A percentile compares a stretch with the other conserved stretches of the same genome.
Conservation (phyloP, 2,329 filamentous ascomycete species). For the Xylariales sp. region DNA sequence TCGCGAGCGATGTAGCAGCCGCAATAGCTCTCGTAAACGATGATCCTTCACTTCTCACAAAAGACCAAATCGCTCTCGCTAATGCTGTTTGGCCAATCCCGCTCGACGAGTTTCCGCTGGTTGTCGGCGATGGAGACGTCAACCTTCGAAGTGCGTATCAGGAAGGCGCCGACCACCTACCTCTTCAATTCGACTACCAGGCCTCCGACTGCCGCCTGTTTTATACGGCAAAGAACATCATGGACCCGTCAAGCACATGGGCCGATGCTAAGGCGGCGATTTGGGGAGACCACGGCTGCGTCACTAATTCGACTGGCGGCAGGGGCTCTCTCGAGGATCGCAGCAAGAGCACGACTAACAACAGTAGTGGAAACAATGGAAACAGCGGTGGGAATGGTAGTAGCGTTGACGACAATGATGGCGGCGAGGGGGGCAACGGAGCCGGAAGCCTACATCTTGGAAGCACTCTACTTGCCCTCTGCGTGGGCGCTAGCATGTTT, state of each 20-base stretch:
- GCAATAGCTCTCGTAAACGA: background rate
- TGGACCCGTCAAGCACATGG: slow-evolving; percentile 56
- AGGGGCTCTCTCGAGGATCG: slow-evolving; percentile 12
- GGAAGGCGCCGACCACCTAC: slow-evolving; percentile 20
- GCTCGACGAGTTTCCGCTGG: slow-evolving; percentile 1
- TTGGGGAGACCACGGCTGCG: slow-evolving; percentile 52
- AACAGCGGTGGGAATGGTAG: background rate
- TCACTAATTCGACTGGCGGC: slow-evolving; percentile 43
- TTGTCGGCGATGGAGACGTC: slow-evolving; percentile 11
- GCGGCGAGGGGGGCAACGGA: slow-evolving; percentile 6
- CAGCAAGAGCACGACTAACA: background rate
- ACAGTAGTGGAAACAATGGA: background rate
- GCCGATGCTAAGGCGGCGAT: slow-evolving; percentile 53
- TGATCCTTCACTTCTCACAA: slow-evolving; percentile 6
- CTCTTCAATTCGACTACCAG: slow-evolving; percentile 33
- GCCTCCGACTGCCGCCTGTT: slow-evolving; percentile 59
- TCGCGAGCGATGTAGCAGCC: slow-evolving; percentile 1
- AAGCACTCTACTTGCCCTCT: background rate
- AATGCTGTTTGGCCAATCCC: slow-evolving; percentile 1
- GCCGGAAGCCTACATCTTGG: slow-evolving; percentile 12
- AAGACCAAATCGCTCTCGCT: slow-evolving; percentile 7
- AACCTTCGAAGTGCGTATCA: slow-evolving; percentile 29
- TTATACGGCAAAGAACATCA: slow-evolving; percentile 58
- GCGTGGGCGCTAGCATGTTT: background rate
- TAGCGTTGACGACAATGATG: background rate